Evolutionary conservation across 2,329 filamentous ascomycete species (phyloP).

Genomic region (Annulohypoxylon truncatum): DNA sequence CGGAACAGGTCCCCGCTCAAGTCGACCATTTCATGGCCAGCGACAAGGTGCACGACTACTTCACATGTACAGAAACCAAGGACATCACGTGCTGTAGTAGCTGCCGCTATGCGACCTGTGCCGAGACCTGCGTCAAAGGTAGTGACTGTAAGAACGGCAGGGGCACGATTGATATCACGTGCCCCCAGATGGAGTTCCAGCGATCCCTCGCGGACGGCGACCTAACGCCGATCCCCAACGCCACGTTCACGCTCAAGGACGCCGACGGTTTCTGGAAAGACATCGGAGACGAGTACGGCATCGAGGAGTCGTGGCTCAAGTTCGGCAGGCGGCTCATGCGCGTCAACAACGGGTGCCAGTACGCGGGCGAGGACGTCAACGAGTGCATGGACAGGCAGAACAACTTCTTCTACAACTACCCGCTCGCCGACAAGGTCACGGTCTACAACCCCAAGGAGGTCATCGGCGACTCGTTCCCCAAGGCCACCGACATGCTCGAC

Average conservation of each 20-base stretch:
- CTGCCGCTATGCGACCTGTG: constrained; percentile 13
- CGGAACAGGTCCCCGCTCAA: constrained; percentile 21
- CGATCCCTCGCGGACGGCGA: not conserved
- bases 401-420: constrained; percentile 37
- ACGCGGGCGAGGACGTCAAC: constrained; percentile 15
- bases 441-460: constrained; percentile 41
- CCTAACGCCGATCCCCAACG: constrained; percentile 9
- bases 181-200: constrained; percentile 15
- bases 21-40: constrained; percentile 36
- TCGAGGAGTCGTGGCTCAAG: constrained; percentile 40
- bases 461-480: constrained; percentile 18
- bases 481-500: constrained; percentile 28
- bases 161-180: constrained; percentile 5
- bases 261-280: constrained; percentile 36
- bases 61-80: constrained; percentile 27
- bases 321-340: constrained; percentile 26
- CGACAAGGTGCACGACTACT: constrained; percentile 36
- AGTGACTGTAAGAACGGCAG: constrained; percentile 11
- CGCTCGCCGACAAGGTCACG: constrained; percentile 22
- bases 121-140: constrained; percentile 18
- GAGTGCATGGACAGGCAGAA: constrained; percentile 11
- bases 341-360: constrained; percentile 19
- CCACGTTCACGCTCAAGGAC: constrained; percentile 36
- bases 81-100: constrained; percentile 20
- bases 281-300: constrained; percentile 36